These are phyloP conservation scores for Dimocarpus longan DNA, from an alignment of 345 rosid species.

Conservation along the genomic window DNA sequence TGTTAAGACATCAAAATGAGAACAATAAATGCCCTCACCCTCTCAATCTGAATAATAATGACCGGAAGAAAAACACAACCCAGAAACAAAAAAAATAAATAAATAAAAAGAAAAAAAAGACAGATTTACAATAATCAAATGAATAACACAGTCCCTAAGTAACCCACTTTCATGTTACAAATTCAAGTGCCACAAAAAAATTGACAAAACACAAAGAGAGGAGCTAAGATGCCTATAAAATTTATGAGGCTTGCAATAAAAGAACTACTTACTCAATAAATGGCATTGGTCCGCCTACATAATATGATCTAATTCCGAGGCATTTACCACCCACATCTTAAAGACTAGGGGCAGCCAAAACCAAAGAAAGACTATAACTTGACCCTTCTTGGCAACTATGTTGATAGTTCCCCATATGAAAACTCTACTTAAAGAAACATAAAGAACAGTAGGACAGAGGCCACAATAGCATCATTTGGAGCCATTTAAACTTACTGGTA, in stretches of 20 bases:
- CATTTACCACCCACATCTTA: background rate
- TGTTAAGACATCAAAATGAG: background rate
- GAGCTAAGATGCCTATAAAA: background rate
- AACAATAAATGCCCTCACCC: background rate
- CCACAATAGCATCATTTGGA: background rate
- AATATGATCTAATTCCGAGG: background rate
- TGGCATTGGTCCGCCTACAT: background rate
- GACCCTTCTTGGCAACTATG: background rate
- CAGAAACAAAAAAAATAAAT: no score
- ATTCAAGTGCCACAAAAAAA: background rate
- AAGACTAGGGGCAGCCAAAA: constrained; percentile 7
- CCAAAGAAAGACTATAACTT: background rate
- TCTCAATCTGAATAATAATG: no score
- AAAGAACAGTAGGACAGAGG: background rate
- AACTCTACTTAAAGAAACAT: background rate
- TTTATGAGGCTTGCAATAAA: background rate
- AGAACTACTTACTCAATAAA: constrained; percentile 1
- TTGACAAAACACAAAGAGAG: background rate
- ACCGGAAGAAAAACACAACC: no score
- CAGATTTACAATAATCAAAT: no score
- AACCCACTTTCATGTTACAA: no score
- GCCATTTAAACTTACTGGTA: constrained; percentile 69
- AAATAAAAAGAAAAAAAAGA: no score
- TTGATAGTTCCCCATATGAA: background rate
- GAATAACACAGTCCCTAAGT: no score